These are phyloP conservation scores for Microascus cirrosus DNA, from an alignment of 2,329 filamentous ascomycete genomes.

Conservation along the genomic window DNA sequence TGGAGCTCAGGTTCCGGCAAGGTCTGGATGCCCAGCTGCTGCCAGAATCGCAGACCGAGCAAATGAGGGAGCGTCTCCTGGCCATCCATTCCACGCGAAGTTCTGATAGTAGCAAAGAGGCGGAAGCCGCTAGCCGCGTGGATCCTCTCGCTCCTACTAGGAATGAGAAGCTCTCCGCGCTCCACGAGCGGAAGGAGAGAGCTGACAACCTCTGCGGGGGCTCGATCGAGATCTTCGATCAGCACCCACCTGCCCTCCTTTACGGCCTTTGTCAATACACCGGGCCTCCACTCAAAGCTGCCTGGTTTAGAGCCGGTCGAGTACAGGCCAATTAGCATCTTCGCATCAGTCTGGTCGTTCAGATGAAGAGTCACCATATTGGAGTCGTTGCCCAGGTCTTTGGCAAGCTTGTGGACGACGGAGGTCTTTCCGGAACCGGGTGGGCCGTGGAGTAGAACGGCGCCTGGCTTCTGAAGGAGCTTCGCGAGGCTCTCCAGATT, in stretches of 20 bases:
- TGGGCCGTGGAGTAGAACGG: conserved; percentile 71
- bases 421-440: conserved; percentile 88
- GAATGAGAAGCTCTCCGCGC: conserved; percentile 79
- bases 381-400: conserved; percentile 64
- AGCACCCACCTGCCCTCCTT: conserved; percentile 92
- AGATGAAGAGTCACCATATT: conserved; percentile 89
- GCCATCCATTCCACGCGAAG: conserved; percentile 56
- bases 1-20: conserved; percentile 60
- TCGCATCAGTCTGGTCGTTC: conserved; percentile 97
- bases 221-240: conserved; percentile 92
- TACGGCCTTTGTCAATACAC: conserved; percentile 87
- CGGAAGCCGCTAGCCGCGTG: conserved; percentile 76
- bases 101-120: conserved; percentile 85
- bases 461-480: conserved; percentile 55
- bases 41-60: conserved; percentile 81
- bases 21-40: conserved; percentile 56
- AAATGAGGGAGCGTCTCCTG: conserved; percentile 59
- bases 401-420: conserved; percentile 70
- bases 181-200: conserved; percentile 88
- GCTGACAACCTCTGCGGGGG: conserved; percentile 89
- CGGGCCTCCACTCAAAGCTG: conserved; percentile 84
- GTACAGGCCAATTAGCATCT: conserved; percentile 90
- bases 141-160: conserved; percentile 77
- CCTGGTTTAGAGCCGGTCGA: conserved; percentile 79
- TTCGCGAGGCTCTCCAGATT: conserved; percentile 63